Base-by-base conservation (phyloP, 371 early-diverging fungal species). In the Actinomucor elegans region DNA sequence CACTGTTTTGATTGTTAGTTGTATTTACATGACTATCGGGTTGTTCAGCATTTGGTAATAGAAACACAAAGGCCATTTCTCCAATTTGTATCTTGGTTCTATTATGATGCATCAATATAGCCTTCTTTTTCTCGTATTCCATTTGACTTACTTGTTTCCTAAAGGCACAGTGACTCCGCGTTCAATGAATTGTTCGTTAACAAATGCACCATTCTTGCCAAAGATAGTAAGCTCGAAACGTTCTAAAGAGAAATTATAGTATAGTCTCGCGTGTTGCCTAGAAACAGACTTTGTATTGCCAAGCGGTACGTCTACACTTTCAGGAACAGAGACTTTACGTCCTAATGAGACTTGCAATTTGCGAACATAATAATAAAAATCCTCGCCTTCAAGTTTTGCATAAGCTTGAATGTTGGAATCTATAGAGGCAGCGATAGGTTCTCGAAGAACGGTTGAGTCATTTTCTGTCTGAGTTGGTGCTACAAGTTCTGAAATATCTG, bases 181-280 rank as follows among this genome's bases (percentile, higher is more conserved):
- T 52, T 83, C 85, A 18, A 84, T 69, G 70, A 89, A 89, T 55
- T 79, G 75, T 31, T 88, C 92, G 63, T 93, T 85, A 11, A 93
- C 85, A 63, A 90, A 82, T 21, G 88, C 89, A 9, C 94, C 93
- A 70, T 93, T 94, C 59, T 92, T 93, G 11, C 94, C 94, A 56
- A 85, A 79, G 5, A 92, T 86, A 62, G 80, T 80, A 69, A 93
- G 66, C 68, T 94, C 94, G 68, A 90, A 94, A 18, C 80, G 79
- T 59, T 88, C 86, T 9, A 73, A 81, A 15, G 76, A 71, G 64
- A 90, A 89, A 71, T 93, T 94, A 75, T 89, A 94, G 55, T 80
- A 83, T 12, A 94, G 79, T 18, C 85, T 77, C 17, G 90, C 91
- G 54, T 94, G 94, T 51, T 86, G 83, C 12, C 94, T 72, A 12